A percentile compares a stretch with the other conserved stretches of the same genome.
These are phyloP conservation scores for Cryphonectria parasitica DNA, from an alignment of 2,329 filamentous ascomycete species.

Conservation along the genomic window DNA sequence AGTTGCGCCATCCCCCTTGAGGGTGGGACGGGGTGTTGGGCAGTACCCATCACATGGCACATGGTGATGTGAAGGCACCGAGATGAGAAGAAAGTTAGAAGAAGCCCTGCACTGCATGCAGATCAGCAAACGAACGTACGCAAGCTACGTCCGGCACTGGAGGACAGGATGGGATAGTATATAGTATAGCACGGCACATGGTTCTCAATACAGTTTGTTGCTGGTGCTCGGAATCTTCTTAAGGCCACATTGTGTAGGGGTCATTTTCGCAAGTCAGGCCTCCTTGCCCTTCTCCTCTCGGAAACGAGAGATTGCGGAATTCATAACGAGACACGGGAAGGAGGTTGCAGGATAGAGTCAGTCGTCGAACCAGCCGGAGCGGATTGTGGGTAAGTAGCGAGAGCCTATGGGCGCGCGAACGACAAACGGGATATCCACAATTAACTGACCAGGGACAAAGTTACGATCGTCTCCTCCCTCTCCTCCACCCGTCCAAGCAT, in stretches of 20 bases:
- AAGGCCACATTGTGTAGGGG: no score
- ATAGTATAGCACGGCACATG: no score
- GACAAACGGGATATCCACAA: not conserved
- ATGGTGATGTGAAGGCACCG: not conserved
- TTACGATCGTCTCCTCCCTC: not conserved
- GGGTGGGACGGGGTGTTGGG: no score
- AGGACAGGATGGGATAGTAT: no score
- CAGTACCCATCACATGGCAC: not conserved
- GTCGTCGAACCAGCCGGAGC: no score
- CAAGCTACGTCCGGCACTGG: not conserved
- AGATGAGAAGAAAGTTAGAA: not conserved
- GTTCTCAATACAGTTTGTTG: no score
- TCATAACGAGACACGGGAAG: not conserved
- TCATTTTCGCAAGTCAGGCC: no score
- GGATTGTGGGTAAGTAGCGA: not conserved
- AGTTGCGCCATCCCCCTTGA: no score
- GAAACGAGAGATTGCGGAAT: not conserved
- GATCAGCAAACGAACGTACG: not conserved
- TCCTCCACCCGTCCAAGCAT: no score
- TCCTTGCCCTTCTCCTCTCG: not conserved
- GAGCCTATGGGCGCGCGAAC: not conserved
- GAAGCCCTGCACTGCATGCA: not conserved
- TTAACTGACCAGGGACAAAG: not conserved
- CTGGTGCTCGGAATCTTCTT: not conserved
- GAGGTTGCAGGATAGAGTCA: no score